A percentile compares a stretch with the other conserved stretches of the same genome.
Conservation (phyloP, 495 filamentous ascomycete genomes). For the Chaetomium cochliodes region DNA sequence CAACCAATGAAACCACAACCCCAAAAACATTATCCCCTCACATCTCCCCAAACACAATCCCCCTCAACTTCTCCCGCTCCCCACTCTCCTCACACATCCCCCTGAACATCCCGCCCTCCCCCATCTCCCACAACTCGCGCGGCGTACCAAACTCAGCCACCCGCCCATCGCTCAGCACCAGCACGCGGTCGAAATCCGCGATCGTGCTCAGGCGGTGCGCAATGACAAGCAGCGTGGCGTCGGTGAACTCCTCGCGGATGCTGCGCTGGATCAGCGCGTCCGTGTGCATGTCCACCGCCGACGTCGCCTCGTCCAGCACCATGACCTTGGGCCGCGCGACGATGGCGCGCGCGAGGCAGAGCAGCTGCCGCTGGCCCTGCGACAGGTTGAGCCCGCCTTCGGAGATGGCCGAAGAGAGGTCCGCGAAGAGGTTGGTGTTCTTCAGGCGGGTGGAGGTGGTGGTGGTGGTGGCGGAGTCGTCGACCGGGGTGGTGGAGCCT, state of each 20-base stretch:
- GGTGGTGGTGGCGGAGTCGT: slow-evolving; percentile 32
- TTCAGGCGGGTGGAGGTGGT: slow-evolving; percentile 33
- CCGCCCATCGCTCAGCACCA: slow-evolving; percentile 73
- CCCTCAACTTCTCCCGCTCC: slow-evolving; percentile 60
- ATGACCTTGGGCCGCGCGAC: slow-evolving; percentile 77
- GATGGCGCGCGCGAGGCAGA: slow-evolving; percentile 86
- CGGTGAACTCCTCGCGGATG: slow-evolving; percentile 75
- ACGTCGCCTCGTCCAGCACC: slow-evolving; percentile 88
- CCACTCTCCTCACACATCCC: slow-evolving; percentile 75
- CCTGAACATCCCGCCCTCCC: slow-evolving; percentile 58
- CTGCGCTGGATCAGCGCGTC: slow-evolving; percentile 78
- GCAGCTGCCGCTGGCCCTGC: slow-evolving; percentile 83
- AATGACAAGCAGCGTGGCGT: slow-evolving; percentile 80
- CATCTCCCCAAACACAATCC: slow-evolving; percentile 49
- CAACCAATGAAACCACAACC: background rate
- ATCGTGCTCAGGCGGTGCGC: slow-evolving; percentile 86
- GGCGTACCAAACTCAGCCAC: slow-evolving; percentile 75
- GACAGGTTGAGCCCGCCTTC: slow-evolving; percentile 80
- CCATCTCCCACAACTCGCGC: slow-evolving; percentile 60
- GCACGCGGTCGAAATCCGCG: slow-evolving; percentile 79
- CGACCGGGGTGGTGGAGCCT: slow-evolving; percentile 31
- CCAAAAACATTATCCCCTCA: background rate
- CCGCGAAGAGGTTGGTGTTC: slow-evolving; percentile 63
- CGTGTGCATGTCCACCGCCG: slow-evolving; percentile 83
- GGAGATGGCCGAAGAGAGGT: slow-evolving; percentile 61